Evolutionary conservation across 139 green algal species (phyloP).

Genomic region (Chlorella vulgaris): DNA sequence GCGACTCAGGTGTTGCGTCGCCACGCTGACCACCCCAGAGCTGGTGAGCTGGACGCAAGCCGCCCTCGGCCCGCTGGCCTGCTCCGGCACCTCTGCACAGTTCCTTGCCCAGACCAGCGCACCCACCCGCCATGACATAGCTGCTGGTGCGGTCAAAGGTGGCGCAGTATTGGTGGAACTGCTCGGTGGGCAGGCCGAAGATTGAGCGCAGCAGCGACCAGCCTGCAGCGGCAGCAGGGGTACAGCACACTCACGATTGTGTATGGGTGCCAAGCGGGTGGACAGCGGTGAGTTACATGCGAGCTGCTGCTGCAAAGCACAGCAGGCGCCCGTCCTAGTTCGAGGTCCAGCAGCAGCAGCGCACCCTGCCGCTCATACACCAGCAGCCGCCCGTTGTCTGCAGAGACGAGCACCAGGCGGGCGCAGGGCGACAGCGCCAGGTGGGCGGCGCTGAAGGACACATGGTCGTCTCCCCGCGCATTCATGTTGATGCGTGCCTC

Average conservation of each 20-base stretch:
- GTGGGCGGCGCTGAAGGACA: conserved; percentile 60
- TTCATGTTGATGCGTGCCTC: conserved; percentile 66
- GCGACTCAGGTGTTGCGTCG: too few relatives aligned
- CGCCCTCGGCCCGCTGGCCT: too few relatives aligned
- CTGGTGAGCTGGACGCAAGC: too few relatives aligned
- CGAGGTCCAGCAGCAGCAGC: too few relatives aligned
- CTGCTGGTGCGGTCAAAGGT: conserved; percentile 31
- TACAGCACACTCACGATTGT: too few relatives aligned
- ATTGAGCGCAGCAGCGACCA: conserved; percentile 47
- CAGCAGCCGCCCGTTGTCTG: conserved; percentile 60
- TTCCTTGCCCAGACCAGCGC: neutral
- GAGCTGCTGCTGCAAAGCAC: too few relatives aligned
- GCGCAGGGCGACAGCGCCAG: conserved; percentile 56
- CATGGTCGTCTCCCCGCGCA: conserved; percentile 61
- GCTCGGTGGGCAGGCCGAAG: conserved; percentile 43
- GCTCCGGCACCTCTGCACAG: neutral
- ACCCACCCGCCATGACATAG: conserved; percentile 45
- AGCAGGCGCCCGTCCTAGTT: too few relatives aligned
- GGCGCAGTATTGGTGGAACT: conserved; percentile 47
- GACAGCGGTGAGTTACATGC: too few relatives aligned
- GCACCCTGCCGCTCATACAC: conserved; percentile 48
- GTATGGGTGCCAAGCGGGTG: neutral
- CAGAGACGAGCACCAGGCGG: conserved; percentile 56
- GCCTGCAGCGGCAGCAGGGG: conserved; percentile 26
- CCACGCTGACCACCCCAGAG: neutral